These are phyloP conservation scores for Fennellomyces sp. DNA, from an alignment of 371 early-diverging fungal genomes.

Conservation along the genomic window DNA sequence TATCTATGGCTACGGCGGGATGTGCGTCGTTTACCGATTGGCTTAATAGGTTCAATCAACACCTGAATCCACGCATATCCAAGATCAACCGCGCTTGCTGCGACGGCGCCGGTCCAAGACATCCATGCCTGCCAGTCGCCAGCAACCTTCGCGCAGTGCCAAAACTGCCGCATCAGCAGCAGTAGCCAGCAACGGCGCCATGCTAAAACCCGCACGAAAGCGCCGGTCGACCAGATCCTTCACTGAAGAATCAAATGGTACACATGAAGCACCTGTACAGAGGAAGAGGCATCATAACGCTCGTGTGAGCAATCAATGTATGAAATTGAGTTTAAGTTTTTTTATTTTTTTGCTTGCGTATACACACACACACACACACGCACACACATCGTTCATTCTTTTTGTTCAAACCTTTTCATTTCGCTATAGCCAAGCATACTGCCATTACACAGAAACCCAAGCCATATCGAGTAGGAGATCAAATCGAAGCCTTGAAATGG, in stretches of 20 bases:
- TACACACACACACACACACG: no score
- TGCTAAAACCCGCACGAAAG: neutral
- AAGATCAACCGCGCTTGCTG: constrained; percentile 2
- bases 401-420: no score
- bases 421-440: neutral
- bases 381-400: no score
- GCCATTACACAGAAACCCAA: constrained; percentile 10
- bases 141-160: neutral
- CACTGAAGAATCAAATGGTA: neutral
- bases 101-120: neutral
- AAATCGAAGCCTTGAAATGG: constrained; percentile 45
- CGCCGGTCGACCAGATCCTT: neutral
- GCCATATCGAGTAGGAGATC: constrained; percentile 37
- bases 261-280: neutral
- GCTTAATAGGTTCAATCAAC: constrained; percentile 1
- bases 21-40: no score
- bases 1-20: no score
- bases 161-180: constrained; percentile 1
- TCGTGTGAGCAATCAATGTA: no score
- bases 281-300: neutral
- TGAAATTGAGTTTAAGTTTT: no score
- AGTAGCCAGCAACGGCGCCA: no score
- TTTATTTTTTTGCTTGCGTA: no score
- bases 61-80: neutral
- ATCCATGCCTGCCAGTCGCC: neutral